Conservation (phyloP, 2,329 filamentous ascomycete genomes). For the Camillea tinctor region DNA sequence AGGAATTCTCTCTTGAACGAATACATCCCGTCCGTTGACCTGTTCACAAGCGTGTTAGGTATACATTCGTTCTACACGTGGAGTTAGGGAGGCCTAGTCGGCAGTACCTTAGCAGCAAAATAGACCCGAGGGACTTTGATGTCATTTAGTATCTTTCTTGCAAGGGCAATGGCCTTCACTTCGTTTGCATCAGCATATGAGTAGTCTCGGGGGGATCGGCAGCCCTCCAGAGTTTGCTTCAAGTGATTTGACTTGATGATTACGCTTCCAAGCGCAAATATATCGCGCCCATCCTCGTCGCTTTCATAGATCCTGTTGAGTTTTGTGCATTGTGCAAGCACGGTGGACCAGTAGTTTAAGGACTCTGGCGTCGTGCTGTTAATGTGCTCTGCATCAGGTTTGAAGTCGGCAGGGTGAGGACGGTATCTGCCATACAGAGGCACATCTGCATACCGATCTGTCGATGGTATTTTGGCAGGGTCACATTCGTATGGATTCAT, state of each 20-base stretch:
- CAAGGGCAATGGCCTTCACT: slow-evolving; percentile 10
- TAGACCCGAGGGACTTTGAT: slow-evolving; percentile 15
- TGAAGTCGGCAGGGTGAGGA: slow-evolving; percentile 30
- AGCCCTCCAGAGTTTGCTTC: slow-evolving; percentile 1
- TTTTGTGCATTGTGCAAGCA: slow-evolving; percentile 32
- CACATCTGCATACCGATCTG: slow-evolving; percentile 30
- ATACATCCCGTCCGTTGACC: slow-evolving; percentile 13
- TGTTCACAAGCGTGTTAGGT: not conserved
- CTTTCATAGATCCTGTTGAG: slow-evolving; percentile 32
- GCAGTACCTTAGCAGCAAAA: slow-evolving; percentile 14
- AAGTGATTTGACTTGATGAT: slow-evolving; percentile 36
- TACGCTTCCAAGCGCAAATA: slow-evolving; percentile 41
- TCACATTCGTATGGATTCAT: slow-evolving; percentile 29
- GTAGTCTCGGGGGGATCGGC: slow-evolving; percentile 4
- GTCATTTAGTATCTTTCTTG: slow-evolving; percentile 4
- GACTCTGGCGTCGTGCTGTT: slow-evolving; percentile 3
- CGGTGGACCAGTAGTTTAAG: slow-evolving; percentile 31
- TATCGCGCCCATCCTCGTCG: slow-evolving; percentile 37
- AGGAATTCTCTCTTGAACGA: slow-evolving; percentile 18
- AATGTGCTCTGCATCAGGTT: slow-evolving; percentile 7
- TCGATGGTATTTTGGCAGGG: slow-evolving; percentile 31
- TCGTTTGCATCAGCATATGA: slow-evolving; percentile 19
- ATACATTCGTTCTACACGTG: not conserved
- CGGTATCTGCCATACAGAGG: slow-evolving; percentile 34
- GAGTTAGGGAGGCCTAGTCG: not conserved